Conservation (phyloP, 1,139 yeast species). For the Candida buenavistaensis region DNA sequence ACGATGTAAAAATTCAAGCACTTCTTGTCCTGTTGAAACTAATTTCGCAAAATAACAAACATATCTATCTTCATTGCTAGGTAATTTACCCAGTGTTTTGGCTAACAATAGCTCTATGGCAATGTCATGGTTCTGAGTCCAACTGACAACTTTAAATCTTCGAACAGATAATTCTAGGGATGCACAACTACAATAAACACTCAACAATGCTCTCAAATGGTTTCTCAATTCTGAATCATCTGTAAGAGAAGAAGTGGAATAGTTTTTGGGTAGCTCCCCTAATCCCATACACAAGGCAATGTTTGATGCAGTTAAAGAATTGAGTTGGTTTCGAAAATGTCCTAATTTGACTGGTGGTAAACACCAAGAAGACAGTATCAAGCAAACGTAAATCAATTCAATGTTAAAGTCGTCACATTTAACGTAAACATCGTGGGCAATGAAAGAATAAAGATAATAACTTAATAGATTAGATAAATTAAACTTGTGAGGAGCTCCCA, state of each 20-base stretch:
- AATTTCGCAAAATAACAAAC: constrained; percentile 40
- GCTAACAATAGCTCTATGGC: constrained; percentile 32
- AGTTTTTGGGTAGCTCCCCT: constrained; percentile 33
- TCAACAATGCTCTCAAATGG: constrained; percentile 41
- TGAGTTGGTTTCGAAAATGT: constrained; percentile 52
- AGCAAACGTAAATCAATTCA: constrained; percentile 42
- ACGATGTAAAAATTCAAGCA: constrained; percentile 29
- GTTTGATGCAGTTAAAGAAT: constrained; percentile 44
- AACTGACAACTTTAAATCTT: constrained; percentile 46
- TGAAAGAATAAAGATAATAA: constrained; percentile 45
- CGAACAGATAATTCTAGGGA: constrained; percentile 51
- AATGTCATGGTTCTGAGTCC: constrained; percentile 45
- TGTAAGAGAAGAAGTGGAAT: constrained; percentile 18
- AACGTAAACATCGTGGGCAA: constrained; percentile 45
- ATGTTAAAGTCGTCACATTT: constrained; percentile 43
- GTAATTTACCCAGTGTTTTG: constrained; percentile 21
- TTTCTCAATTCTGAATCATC: constrained; percentile 38
- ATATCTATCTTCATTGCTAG: constrained; percentile 32
- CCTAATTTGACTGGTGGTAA: constrained; percentile 52
- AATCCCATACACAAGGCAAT: constrained; percentile 50
- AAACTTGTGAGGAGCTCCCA: constrained; percentile 17
- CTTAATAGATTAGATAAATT: constrained; percentile 40
- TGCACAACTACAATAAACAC: constrained; percentile 52
- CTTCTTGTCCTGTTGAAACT: constrained; percentile 45
- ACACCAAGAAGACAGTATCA: constrained; percentile 51